Conservation (phyloP, 805 yeast genomes). For the Deakozyma indianensis region DNA sequence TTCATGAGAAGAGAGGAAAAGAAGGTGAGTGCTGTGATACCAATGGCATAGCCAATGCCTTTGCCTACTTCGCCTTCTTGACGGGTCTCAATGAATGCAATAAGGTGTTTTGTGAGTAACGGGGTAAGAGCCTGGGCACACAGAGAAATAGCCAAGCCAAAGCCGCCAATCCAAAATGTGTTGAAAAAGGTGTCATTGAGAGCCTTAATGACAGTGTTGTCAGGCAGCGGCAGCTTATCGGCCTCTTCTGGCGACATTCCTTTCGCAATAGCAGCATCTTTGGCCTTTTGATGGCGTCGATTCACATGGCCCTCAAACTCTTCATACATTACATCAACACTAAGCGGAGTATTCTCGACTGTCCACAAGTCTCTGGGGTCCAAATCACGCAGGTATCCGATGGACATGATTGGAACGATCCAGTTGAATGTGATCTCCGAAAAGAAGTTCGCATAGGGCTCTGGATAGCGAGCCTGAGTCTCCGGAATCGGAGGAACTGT, state of each 20-base stretch:
- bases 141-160: conserved; percentile 20
- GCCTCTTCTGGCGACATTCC: conserved; percentile 9
- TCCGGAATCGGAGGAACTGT: conserved; percentile 12
- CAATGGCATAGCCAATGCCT: conserved; percentile 70
- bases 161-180: conserved; percentile 23
- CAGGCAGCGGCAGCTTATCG: conserved; percentile 4
- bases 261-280: conserved; percentile 14
- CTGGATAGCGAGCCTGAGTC: conserved; percentile 10
- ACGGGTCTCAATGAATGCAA: conserved; percentile 44
- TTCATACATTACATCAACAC: conserved; percentile 22
- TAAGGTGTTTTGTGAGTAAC: conserved; percentile 47
- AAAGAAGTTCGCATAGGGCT: conserved; percentile 7
- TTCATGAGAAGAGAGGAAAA: conserved; percentile 36
- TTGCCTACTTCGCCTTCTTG: conserved; percentile 26
- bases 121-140: conserved; percentile 41
- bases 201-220: conserved; percentile 20
- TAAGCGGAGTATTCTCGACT: conserved; percentile 24
- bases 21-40: conserved; percentile 43
- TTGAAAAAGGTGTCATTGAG: conserved; percentile 22
- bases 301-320: conserved; percentile 21
- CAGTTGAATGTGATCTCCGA: conserved; percentile 10
- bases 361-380: conserved; percentile 40
- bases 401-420: conserved; percentile 15
- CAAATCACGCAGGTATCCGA: conserved; percentile 51
- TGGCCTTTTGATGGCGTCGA: conserved; percentile 15